Percentiles rank a stretch among this genome's conserved stretches.
phyloP scores from a whole-genome alignment of 345 rosid genomes.

The Camelina neglecta region DNA sequence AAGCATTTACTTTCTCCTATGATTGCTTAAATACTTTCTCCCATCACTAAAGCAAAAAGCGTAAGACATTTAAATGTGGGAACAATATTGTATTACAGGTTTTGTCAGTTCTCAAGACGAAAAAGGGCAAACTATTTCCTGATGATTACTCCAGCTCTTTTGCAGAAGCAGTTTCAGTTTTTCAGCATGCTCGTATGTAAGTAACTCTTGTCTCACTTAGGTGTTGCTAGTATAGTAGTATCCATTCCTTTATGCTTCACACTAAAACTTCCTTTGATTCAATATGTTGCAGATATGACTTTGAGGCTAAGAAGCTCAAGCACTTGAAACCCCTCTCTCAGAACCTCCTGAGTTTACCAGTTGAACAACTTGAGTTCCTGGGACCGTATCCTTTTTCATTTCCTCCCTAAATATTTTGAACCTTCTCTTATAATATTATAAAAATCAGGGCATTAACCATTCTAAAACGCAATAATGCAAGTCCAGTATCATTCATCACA shows the following conservation, averaged over 20 bases:
- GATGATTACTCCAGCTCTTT: constrained; percentile 75
- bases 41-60: constrained; percentile 3
- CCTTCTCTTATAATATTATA: constrained; percentile 25
- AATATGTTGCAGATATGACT: constrained; percentile 65
- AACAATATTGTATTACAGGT: constrained; percentile 46
- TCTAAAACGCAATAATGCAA: neutral
- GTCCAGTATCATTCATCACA: neutral
- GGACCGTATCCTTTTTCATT: constrained; percentile 84
- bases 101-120: constrained; percentile 73
- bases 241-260: constrained; percentile 12
- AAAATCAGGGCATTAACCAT: neutral
- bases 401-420: constrained; percentile 10
- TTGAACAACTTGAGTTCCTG: constrained; percentile 71
- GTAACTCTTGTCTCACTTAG: constrained; percentile 31
- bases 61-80: constrained; percentile 2
- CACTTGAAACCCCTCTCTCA: constrained; percentile 70
- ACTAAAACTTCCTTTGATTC: neutral
- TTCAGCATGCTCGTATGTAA: constrained; percentile 80
- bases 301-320: constrained; percentile 53
- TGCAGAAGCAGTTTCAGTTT: constrained; percentile 79
- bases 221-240: neutral
- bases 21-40: constrained; percentile 9
- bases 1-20: constrained; percentile 41
- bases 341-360: constrained; percentile 51
- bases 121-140: constrained; percentile 76